A percentile compares a stretch with the other conserved stretches of the same genome.
phyloP scores from a whole-genome alignment of 768 basidiomycete species.

The Ephemerocybe angulata region DNA sequence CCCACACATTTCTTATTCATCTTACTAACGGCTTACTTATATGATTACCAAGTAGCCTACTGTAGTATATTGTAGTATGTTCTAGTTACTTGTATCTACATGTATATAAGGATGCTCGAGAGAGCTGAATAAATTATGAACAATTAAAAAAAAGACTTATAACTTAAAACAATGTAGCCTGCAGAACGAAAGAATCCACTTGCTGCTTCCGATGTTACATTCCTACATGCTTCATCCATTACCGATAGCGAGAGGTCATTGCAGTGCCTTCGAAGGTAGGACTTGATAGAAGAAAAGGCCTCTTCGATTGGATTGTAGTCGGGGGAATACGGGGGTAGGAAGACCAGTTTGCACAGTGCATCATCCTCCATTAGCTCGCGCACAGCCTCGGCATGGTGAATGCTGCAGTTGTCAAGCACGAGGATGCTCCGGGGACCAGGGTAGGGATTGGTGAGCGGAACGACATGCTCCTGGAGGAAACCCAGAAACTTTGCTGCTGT shows the following conservation, averaged over 20 bases:
- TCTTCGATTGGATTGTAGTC: constrained; percentile 30
- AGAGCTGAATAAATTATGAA: too few species aligned
- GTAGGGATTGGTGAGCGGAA: constrained; percentile 19
- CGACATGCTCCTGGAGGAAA: constrained; percentile 5
- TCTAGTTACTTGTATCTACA: background rate
- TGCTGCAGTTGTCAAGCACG: background rate
- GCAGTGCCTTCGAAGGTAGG: background rate
- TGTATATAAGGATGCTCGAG: background rate
- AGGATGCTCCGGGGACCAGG: constrained; percentile 19
- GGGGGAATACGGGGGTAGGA: constrained; percentile 29
- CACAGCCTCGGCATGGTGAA: constrained; percentile 19
- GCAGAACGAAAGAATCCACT: too few species aligned
- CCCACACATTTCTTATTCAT: too few species aligned
- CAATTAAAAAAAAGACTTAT: too few species aligned
- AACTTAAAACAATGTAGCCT: too few species aligned
- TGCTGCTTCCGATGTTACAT: too few species aligned
- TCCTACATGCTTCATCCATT: too few species aligned
- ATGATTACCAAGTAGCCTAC: background rate
- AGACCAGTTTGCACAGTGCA: constrained; percentile 21
- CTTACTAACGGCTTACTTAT: too few species aligned
- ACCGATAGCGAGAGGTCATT: too few species aligned
- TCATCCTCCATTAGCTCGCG: constrained; percentile 11
- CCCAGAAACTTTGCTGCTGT: background rate
- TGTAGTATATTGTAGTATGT: background rate
- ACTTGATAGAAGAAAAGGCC: constrained; percentile 21